Evolutionary conservation across 352 stramenopile species (phyloP).

Genomic region (Thalassiosira exigua): DNA sequence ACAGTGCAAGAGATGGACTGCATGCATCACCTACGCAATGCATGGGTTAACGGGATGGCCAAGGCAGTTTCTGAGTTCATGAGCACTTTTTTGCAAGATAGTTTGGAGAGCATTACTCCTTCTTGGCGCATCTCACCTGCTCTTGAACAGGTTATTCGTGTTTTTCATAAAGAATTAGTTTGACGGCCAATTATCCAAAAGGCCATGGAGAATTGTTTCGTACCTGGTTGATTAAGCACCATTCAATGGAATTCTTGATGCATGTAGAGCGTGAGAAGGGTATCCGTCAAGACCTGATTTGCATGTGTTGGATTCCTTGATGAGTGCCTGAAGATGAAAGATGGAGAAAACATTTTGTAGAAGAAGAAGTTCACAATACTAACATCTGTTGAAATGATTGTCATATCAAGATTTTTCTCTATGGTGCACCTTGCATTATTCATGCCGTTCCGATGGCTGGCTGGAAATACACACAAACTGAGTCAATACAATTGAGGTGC

Average conservation of each 20-base stretch:
- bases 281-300: conserved; percentile 14
- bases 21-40: background rate
- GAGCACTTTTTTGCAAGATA: background rate
- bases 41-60: background rate
- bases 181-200: conserved; percentile 31
- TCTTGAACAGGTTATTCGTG: background rate
- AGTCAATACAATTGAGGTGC: conserved; percentile 24
- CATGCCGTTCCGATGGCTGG: conserved; percentile 26
- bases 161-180: conserved; percentile 21
- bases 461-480: conserved; percentile 37
- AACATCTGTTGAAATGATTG: conserved; percentile 2
- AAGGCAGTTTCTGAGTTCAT: background rate
- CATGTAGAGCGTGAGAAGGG: background rate
- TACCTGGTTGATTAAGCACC: conserved; percentile 23
- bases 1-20: background rate
- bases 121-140: background rate
- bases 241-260: conserved; percentile 18
- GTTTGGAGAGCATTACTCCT: background rate
- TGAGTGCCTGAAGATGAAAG: background rate
- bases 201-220: conserved; percentile 20
- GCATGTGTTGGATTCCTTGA: conserved; percentile 19
- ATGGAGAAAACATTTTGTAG: background rate
- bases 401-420: background rate
- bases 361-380: background rate
- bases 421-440: conserved; percentile 30